These are phyloP conservation scores for Leptographium lundbergii DNA, from an alignment of 2,329 filamentous ascomycete species.

Conservation along the genomic window DNA sequence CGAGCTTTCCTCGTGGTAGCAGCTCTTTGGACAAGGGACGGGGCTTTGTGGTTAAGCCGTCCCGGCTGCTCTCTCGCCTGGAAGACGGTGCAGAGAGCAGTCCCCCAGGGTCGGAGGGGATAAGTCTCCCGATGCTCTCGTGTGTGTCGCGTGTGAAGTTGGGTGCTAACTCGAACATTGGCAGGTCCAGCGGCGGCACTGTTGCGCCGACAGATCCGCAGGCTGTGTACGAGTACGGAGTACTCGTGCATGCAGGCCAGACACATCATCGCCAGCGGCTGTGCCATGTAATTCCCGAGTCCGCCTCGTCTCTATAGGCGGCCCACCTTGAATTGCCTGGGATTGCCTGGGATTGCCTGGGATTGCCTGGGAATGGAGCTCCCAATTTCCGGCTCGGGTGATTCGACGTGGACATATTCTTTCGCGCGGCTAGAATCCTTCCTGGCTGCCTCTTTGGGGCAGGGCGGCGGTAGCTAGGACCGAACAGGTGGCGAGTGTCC, in stretches of 20 bases:
- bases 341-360: background rate
- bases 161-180: too few species aligned
- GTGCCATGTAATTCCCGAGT: background rate
- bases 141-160: background rate
- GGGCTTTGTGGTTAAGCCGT: conserved; percentile 25
- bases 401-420: background rate
- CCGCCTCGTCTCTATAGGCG: background rate
- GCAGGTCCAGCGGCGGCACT: too few species aligned
- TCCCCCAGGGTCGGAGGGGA: conserved; percentile 32
- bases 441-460: background rate
- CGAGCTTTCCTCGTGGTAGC: background rate
- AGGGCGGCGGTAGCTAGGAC: background rate
- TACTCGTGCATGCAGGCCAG: too few species aligned
- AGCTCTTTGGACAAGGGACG: conserved; percentile 20
- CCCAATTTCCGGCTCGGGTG: background rate
- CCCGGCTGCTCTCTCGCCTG: conserved; percentile 38
- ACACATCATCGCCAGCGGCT: too few species aligned
- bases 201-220: too few species aligned
- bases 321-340: background rate
- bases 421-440: background rate
- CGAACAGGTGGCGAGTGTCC: background rate
- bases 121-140: conserved; percentile 26
- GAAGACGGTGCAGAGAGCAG: conserved; percentile 32
- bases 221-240: too few species aligned
- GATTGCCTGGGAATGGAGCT: background rate